Conservation (phyloP, 2,329 filamentous ascomycete genomes). For the Coniochaeta sp. region DNA sequence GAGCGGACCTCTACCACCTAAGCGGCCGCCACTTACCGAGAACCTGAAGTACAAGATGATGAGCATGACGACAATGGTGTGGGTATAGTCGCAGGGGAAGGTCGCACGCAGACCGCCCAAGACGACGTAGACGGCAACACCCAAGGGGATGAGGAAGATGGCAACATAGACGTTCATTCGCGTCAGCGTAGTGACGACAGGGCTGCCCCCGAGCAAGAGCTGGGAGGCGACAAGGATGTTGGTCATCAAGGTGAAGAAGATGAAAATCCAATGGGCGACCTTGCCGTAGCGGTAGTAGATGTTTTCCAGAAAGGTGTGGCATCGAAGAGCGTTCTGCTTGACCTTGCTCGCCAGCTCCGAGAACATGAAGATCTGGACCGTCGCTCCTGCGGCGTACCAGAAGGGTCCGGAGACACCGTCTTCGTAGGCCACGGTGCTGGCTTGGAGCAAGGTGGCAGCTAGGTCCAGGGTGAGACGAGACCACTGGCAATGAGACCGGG, state of each 20-base stretch:
- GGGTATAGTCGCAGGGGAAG: conserved; percentile 33
- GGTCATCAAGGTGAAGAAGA: conserved; percentile 30
- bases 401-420: conserved; percentile 33
- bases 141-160: conserved; percentile 30
- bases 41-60: conserved; percentile 31
- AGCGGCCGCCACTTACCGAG: conserved; percentile 14
- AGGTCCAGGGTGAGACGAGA: conserved; percentile 42
- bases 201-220: conserved; percentile 29
- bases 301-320: conserved; percentile 35
- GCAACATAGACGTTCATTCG: conserved; percentile 34
- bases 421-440: conserved; percentile 31
- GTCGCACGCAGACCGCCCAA: conserved; percentile 30
- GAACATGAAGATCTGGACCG: conserved; percentile 32
- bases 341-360: conserved; percentile 32
- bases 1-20: no score
- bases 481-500: conserved; percentile 38
- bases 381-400: conserved; percentile 33
- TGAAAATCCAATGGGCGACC: conserved; percentile 28
- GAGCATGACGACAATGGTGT: conserved; percentile 31
- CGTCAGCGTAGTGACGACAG: conserved; percentile 29
- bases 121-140: conserved; percentile 31
- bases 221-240: conserved; percentile 33
- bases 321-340: conserved; percentile 30
- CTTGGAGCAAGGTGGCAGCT: conserved; percentile 35
- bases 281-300: conserved; percentile 28